Percentiles rank a stretch among this genome's conserved stretches.
Evolutionary conservation across 2,329 filamentous ascomycete genomes (phyloP).

Genomic region (Aspergillus felis): DNA sequence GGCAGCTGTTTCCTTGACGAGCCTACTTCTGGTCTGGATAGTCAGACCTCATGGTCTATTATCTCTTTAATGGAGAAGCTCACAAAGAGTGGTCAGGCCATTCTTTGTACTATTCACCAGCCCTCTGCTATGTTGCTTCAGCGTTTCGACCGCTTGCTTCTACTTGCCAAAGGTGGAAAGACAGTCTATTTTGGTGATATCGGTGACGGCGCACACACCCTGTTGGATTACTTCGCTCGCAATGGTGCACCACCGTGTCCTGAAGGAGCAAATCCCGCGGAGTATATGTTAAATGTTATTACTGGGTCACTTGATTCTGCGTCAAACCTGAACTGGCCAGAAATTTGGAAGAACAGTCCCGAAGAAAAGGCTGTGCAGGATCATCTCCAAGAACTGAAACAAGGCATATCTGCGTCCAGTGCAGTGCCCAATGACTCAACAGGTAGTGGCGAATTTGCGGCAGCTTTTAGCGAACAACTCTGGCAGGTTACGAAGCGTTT

Average conservation of each 20-base stretch:
- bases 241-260: conserved; percentile 54
- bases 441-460: conserved; percentile 69
- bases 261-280: conserved; percentile 62
- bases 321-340: conserved; percentile 49
- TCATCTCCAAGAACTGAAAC: conserved; percentile 49
- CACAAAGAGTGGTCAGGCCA: conserved; percentile 77
- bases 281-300: conserved; percentile 60
- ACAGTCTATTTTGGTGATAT: conserved; percentile 65
- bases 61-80: conserved; percentile 78
- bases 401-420: conserved; percentile 24
- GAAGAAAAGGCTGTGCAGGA: conserved; percentile 46
- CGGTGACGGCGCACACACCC: conserved; percentile 50
- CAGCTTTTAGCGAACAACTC: conserved; percentile 64
- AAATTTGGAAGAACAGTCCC: conserved; percentile 53
- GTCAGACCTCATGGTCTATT: conserved; percentile 87
- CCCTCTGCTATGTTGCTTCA: conserved; percentile 88
- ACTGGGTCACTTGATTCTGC: conserved; percentile 56
- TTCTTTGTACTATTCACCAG: conserved; percentile 91
- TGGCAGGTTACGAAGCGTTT: conserved; percentile 64
- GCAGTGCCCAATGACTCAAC: conserved; percentile 33
- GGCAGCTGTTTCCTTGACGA: conserved; percentile 65
- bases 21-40: conserved; percentile 85
- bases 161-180: conserved; percentile 59
- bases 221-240: conserved; percentile 61
- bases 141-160: conserved; percentile 63